These are phyloP conservation scores for Silybum marianum DNA, from an alignment of 129 eudicot species.

Conservation along the genomic window DNA sequence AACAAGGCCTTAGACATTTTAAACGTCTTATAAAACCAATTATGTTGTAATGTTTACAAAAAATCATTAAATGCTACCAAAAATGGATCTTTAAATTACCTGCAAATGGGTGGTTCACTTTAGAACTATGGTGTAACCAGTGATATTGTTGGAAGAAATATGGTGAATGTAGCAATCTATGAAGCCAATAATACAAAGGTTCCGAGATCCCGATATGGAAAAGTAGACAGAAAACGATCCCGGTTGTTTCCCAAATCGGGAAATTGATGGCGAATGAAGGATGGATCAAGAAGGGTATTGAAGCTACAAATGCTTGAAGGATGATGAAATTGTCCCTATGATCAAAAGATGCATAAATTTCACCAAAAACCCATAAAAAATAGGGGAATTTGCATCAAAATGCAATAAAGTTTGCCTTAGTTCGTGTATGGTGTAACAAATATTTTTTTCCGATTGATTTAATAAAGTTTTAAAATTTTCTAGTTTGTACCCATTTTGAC, in stretches of 20 bases:
- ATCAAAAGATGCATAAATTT: slow-evolving; percentile 1
- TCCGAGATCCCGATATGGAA: slow-evolving; percentile 68
- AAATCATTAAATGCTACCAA: neutral
- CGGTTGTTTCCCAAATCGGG: slow-evolving; percentile 64
- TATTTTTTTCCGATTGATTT: neutral
- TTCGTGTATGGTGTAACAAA: neutral
- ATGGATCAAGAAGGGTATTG: slow-evolving; percentile 47
- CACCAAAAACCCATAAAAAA: neutral
- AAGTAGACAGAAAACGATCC: slow-evolving; percentile 49
- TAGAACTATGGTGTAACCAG: slow-evolving; percentile 81
- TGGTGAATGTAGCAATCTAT: slow-evolving; percentile 59
- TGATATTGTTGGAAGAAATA: slow-evolving; percentile 52
- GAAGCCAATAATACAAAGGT: slow-evolving; percentile 73
- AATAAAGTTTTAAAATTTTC: neutral
- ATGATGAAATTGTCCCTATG: slow-evolving; percentile 79
- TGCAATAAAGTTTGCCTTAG: neutral
- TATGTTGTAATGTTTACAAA: neutral
- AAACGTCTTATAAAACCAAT: too few relatives aligned
- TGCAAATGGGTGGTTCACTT: slow-evolving; percentile 60
- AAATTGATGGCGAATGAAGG: slow-evolving; percentile 55
- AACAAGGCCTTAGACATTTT: too few relatives aligned
- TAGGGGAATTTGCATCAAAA: neutral
- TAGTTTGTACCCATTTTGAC: neutral
- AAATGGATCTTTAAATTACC: slow-evolving; percentile 27
- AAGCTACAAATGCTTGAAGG: slow-evolving; percentile 67